phyloP scores from a whole-genome alignment of 352 stramenopile genomes.

The Phytophthora fragariae region DNA sequence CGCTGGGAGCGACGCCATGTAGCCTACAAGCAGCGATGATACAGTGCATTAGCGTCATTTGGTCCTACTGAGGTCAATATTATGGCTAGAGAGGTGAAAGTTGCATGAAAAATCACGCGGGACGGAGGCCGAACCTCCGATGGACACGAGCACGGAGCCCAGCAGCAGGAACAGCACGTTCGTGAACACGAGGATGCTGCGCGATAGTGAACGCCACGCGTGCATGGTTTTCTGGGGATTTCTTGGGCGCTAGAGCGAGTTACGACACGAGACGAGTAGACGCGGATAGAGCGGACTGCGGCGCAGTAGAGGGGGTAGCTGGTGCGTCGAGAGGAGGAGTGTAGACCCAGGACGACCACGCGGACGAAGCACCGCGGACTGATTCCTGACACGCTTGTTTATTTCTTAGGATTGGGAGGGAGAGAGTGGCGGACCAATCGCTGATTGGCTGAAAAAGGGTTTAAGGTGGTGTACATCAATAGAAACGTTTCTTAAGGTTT shows the following conservation, averaged over 20 bases:
- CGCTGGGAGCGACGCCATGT: slow-evolving; percentile 82
- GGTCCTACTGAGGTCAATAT: slow-evolving; percentile 8
- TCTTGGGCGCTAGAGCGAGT: slow-evolving; percentile 19
- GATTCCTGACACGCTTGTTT: slow-evolving; percentile 18
- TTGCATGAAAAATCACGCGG: slow-evolving; percentile 12
- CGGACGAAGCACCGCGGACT: slow-evolving; percentile 3
- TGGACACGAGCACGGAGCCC: slow-evolving; percentile 80
- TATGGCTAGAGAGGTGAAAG: neutral
- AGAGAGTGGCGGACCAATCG: neutral
- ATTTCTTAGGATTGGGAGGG: slow-evolving; percentile 7
- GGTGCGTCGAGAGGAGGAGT: slow-evolving; percentile 6
- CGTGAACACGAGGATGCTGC: slow-evolving; percentile 87
- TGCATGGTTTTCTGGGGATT: slow-evolving; percentile 39
- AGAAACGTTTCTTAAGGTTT: neutral
- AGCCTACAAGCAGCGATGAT: slow-evolving; percentile 45
- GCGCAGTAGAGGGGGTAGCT: neutral
- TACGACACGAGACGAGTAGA: slow-evolving; percentile 30
- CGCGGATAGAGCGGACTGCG: slow-evolving; percentile 1
- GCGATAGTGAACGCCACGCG: slow-evolving; percentile 76
- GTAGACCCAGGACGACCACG: slow-evolving; percentile 8
- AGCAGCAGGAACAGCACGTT: slow-evolving; percentile 89
- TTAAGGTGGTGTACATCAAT: neutral
- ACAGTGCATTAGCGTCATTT: neutral
- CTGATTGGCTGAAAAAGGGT: slow-evolving; percentile 10
- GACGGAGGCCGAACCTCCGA: slow-evolving; percentile 60